Percentiles rank a stretch among this genome's conserved stretches.
Conservation (phyloP, 2,329 filamentous ascomycete species). For the Zasmidium angulare region DNA sequence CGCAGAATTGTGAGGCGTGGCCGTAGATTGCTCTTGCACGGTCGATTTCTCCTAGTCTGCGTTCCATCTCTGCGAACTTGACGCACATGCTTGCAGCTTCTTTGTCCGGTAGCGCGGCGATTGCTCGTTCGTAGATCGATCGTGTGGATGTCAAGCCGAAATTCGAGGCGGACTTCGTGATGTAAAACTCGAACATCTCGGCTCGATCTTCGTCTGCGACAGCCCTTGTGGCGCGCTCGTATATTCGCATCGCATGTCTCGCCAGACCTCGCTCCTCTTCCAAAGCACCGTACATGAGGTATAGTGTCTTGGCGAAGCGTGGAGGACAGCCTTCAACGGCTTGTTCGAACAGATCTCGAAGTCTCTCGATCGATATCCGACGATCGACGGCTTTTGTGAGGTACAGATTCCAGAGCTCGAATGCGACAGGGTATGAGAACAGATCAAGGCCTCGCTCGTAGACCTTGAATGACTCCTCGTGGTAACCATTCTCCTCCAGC, state of each 20-base stretch:
- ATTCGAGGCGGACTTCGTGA: slow-evolving; percentile 97
- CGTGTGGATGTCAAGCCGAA: slow-evolving; percentile 94
- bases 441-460: slow-evolving; percentile 95
- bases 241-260: slow-evolving; percentile 97
- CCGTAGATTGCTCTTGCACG: slow-evolving; percentile 93
- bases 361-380: slow-evolving; percentile 89
- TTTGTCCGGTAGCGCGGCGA: slow-evolving; percentile 85
- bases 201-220: slow-evolving; percentile 92
- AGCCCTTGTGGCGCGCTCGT: slow-evolving; percentile 91
- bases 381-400: slow-evolving; percentile 95
- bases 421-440: slow-evolving; percentile 97
- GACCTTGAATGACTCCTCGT: slow-evolving; percentile 95
- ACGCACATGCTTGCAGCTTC: slow-evolving; percentile 98
- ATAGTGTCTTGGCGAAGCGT: slow-evolving; percentile 92
- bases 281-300: slow-evolving; percentile 96
- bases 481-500: slow-evolving; percentile 90
- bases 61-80: slow-evolving; percentile 97
- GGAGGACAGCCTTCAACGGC: slow-evolving; percentile 91
- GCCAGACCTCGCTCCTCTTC: slow-evolving; percentile 95
- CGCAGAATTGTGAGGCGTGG: slow-evolving; percentile 95
- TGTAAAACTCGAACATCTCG: slow-evolving; percentile 99
- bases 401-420: slow-evolving; percentile 98
- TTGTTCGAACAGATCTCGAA: slow-evolving; percentile 95
- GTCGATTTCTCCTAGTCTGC: slow-evolving; percentile 87
- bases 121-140: slow-evolving; percentile 94